Evolutionary conservation across 495 filamentous ascomycete genomes (phyloP).

Genomic region (Talaromyces nanjingensis): DNA sequence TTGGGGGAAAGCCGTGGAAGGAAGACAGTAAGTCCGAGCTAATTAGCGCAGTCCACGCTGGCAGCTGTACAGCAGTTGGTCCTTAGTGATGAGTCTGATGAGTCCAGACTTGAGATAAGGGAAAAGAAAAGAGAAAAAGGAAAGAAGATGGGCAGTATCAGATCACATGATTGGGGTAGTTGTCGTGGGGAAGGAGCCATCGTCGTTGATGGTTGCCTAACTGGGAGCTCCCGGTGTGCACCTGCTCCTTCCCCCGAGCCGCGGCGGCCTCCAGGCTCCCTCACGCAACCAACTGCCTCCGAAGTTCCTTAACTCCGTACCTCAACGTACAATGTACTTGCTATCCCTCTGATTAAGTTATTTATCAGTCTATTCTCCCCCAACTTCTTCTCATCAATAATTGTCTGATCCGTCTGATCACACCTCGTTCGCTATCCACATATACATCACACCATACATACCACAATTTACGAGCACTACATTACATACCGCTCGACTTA

Average conservation of each 20-base stretch:
- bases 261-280: neutral
- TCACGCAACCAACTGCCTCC: neutral
- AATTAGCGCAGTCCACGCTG: neutral
- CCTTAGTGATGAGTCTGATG: neutral
- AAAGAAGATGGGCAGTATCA: neutral
- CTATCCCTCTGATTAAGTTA: neutral
- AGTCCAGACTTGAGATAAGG: neutral
- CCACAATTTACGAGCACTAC: neutral
- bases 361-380: constrained; percentile 6
- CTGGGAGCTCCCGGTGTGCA: constrained; percentile 4
- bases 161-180: constrained; percentile 2
- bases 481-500: neutral
- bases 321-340: neutral
- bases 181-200: neutral
- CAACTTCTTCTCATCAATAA: constrained; percentile 10
- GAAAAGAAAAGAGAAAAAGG: neutral
- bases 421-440: constrained; percentile 7
- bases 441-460: neutral
- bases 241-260: constrained; percentile 7
- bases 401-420: neutral
- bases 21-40: neutral
- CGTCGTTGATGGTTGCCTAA: neutral
- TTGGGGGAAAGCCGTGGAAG: neutral
- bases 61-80: neutral
- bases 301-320: constrained; percentile 13